Base-by-base conservation (phyloP, 2,329 filamentous ascomycete genomes). In the Lachnellula willkommii region DNA sequence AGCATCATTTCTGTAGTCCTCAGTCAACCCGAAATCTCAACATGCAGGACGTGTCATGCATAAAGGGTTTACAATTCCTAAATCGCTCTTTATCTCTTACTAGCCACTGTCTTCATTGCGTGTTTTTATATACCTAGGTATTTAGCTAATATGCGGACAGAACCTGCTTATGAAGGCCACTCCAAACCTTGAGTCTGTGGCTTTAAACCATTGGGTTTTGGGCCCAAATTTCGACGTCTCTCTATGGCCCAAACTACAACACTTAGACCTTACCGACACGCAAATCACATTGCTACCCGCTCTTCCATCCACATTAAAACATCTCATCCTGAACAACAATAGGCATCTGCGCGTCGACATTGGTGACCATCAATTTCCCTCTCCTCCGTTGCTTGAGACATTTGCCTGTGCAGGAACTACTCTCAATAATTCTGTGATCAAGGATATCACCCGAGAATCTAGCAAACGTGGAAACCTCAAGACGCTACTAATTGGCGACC, bases 381-480 rank as follows among this genome's bases (percentile, higher is more conserved):
- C 47, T 5, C 54, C 68, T 32, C 66, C 68, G 14, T 40, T 65
- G 5, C 60, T 70, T 15, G 66, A 66, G 46, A 64, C 55, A 5
- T 65, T 70, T 26, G 56, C 54, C 17, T 66, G 63, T 46, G 26
- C 61, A 2, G 37, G 28, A 7, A 68, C 64, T 5, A n/a, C 26
- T 17, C 35, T 68, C 12, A 36, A 54, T 11, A 40, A 43, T 22
- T 12, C 40, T 24, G 17, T 36, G 5, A 54, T 66, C 35, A 57
- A 59, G 24, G 20, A 47, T 15, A 52, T 68, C 26, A 61, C 58
- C 2, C 39, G 28, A 6, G 43, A 52, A 28, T 61, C 64, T 3
- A 63, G 63, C 40, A 52, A 63, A 43, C 52, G 51, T 7, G 52
- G 53, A 12, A 65, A 64, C n/a, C 57, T 69, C 2, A 66, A 61